Evolutionary conservation across 345 rosid genomes (phyloP).

Genomic region (Salix purpurea): DNA sequence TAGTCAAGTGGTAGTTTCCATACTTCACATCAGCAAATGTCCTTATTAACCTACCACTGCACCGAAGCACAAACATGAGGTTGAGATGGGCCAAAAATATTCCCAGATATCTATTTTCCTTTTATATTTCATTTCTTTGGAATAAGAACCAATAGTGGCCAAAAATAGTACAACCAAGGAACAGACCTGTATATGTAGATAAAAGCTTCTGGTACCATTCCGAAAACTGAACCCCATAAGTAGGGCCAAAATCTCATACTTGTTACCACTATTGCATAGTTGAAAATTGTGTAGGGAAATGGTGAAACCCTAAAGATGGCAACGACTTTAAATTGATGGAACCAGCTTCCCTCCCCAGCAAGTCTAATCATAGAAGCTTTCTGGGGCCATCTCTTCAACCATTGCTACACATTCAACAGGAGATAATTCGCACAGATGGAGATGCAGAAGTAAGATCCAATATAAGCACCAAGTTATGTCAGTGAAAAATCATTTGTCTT

Average conservation of each 20-base stretch:
- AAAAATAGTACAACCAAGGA: not conserved
- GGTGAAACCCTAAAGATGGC: slow-evolving; percentile 91
- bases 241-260: slow-evolving; percentile 92
- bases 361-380: slow-evolving; percentile 75
- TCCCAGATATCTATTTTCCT: not conserved
- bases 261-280: slow-evolving; percentile 84
- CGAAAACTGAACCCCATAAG: slow-evolving; percentile 75
- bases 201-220: slow-evolving; percentile 98
- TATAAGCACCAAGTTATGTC: not conserved
- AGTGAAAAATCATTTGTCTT: slow-evolving; percentile 20
- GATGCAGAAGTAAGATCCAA: not conserved
- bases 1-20: slow-evolving; percentile 24
- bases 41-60: slow-evolving; percentile 47
- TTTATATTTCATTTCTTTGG: not conserved
- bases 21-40: slow-evolving; percentile 24
- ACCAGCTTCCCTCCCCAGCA: slow-evolving; percentile 94
- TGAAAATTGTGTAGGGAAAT: slow-evolving; percentile 95
- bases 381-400: slow-evolving; percentile 93
- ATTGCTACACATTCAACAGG: slow-evolving; percentile 51
- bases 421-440: slow-evolving; percentile 3
- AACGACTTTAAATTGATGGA: slow-evolving; percentile 87
- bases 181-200: slow-evolving; percentile 84
- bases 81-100: not conserved
- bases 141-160: not conserved
- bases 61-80: slow-evolving; percentile 5